Conservation (phyloP, 305 asterid species). For the Solanum aculeatissimum region DNA sequence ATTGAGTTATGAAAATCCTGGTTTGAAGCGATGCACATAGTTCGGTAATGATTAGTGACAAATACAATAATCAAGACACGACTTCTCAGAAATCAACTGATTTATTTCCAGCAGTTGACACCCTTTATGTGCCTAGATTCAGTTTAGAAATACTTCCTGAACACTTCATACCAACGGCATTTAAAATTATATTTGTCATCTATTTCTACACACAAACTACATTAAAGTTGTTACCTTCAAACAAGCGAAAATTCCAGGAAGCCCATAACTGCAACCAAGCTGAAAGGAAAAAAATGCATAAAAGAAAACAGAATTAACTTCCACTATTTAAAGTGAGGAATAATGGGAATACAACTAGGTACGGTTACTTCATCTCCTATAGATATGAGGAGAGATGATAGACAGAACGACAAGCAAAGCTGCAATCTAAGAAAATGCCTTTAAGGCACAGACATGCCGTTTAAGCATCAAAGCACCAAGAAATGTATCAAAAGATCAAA, state of each 20-base stretch:
- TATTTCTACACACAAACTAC: neutral
- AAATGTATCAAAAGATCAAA: neutral
- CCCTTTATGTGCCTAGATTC: neutral
- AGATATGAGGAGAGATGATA: neutral
- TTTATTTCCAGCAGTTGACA: neutral
- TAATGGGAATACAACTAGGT: neutral
- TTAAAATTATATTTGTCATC: neutral
- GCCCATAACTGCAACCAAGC: conserved; percentile 26
- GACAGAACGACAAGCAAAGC: neutral
- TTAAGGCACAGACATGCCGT: neutral
- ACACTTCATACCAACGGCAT: neutral
- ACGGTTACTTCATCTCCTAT: neutral
- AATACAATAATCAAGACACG: neutral
- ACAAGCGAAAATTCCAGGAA: conserved; percentile 24
- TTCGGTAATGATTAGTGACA: neutral
- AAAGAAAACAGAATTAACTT: neutral
- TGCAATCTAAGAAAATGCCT: neutral
- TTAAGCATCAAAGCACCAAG: neutral
- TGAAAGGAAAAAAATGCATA: neutral
- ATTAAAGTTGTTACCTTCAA: conserved; percentile 15
- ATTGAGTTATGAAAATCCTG: neutral
- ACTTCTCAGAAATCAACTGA: neutral
- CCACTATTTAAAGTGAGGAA: neutral
- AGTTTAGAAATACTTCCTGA: neutral
- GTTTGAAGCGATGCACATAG: neutral